Conservation (phyloP, 2,329 filamentous ascomycete genomes). For the Clonostachys rosea region DNA sequence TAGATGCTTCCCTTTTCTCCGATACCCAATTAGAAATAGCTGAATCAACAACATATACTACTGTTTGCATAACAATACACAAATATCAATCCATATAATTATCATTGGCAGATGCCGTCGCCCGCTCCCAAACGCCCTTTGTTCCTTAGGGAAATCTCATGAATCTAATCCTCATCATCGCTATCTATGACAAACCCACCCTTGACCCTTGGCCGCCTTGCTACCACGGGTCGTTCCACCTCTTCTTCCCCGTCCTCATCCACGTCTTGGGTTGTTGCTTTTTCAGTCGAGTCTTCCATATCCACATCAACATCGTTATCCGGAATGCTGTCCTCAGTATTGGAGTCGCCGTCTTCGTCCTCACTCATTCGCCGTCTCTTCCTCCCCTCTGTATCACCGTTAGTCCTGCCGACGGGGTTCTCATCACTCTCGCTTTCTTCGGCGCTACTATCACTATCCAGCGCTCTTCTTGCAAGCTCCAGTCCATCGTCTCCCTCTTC, state of each 20-base stretch:
- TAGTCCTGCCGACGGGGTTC: conserved; percentile 19
- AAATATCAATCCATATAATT: no score
- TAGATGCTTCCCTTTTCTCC: no score
- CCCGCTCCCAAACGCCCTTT: no score
- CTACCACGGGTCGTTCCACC: conserved; percentile 14
- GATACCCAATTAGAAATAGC: no score
- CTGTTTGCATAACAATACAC: no score
- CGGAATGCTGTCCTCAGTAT: conserved; percentile 6
- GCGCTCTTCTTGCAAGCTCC: conserved; percentile 10
- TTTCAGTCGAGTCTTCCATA: conserved; percentile 13
- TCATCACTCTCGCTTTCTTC: conserved; percentile 17
- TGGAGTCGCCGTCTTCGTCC: conserved; percentile 16
- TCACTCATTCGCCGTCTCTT: conserved; percentile 29
- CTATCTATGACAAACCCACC: conserved; percentile 56
- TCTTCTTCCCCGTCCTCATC: conserved; percentile 37
- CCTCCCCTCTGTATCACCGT: conserved; percentile 20
- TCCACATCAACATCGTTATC: conserved; percentile 15
- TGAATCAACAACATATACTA: no score
- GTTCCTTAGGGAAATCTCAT: neutral
- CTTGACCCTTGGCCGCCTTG: conserved; percentile 37
- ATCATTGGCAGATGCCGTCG: no score
- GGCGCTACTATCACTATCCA: conserved; percentile 14
- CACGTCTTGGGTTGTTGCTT: conserved; percentile 9
- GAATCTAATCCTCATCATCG: conserved; percentile 46
- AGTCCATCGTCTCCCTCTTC: conserved; percentile 16